These are phyloP conservation scores for Wilhelminamyces savonicus DNA, from an alignment of 805 yeast species.

Conservation along the genomic window DNA sequence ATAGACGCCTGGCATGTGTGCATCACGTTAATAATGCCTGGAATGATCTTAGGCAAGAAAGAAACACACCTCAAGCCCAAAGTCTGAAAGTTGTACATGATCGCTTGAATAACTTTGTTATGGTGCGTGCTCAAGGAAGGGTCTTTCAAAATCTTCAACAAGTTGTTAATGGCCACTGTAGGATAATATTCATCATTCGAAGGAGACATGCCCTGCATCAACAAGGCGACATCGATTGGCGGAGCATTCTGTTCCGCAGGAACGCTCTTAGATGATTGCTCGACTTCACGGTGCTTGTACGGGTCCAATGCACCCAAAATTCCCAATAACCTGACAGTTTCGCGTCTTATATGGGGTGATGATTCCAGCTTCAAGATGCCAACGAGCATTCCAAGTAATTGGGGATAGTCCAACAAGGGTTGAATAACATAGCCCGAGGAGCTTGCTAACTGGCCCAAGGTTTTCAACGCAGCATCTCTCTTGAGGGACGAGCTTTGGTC, in stretches of 20 bases:
- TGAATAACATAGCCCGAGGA: slow-evolving; percentile 94
- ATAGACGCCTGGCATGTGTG: slow-evolving; percentile 70
- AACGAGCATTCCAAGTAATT: slow-evolving; percentile 72
- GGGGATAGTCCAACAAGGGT: slow-evolving; percentile 89
- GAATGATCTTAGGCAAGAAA: slow-evolving; percentile 82
- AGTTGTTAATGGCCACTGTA: slow-evolving; percentile 82
- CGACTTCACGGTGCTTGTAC: slow-evolving; percentile 88
- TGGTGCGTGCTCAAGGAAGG: slow-evolving; percentile 82
- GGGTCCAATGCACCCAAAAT: slow-evolving; percentile 97
- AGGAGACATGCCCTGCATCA: slow-evolving; percentile 94
- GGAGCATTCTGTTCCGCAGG: slow-evolving; percentile 79
- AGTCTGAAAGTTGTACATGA: slow-evolving; percentile 84
- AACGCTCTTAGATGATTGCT: slow-evolving; percentile 51
- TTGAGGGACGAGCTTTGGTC: slow-evolving; percentile 88
- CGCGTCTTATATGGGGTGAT: slow-evolving; percentile 69
- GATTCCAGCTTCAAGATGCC: slow-evolving; percentile 78
- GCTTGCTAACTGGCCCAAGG: slow-evolving; percentile 83
- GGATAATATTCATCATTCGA: slow-evolving; percentile 91
- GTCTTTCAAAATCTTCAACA: slow-evolving; percentile 80
- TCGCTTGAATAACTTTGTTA: slow-evolving; percentile 88
- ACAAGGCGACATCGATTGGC: slow-evolving; percentile 79
- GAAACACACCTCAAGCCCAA: slow-evolving; percentile 84
- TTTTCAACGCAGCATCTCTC: slow-evolving; percentile 81
- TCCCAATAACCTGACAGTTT: slow-evolving; percentile 84
- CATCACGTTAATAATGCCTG: slow-evolving; percentile 83